Conservation (phyloP, 1,284 basidiomycete genomes). For the Trichosporon sp. region DNA sequence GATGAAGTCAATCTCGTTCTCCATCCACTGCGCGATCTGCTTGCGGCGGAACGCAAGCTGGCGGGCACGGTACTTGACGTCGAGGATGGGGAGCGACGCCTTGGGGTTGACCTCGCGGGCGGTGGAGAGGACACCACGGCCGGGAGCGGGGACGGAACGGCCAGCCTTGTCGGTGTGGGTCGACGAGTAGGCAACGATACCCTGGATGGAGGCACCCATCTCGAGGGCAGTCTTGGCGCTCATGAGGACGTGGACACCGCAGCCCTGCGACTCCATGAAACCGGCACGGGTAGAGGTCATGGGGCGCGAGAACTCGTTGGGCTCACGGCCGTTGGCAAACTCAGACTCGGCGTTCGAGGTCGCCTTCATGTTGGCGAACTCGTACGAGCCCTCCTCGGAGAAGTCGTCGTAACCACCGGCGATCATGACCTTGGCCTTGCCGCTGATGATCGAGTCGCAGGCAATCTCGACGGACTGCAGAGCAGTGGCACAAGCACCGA, state of each 20-base stretch:
- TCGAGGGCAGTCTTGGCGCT: slow-evolving; percentile 91
- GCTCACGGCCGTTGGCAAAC: slow-evolving; percentile 97
- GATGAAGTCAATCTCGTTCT: slow-evolving; percentile 77
- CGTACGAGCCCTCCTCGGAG: slow-evolving; percentile 92
- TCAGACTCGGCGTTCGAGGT: slow-evolving; percentile 95
- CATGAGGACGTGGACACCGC: slow-evolving; percentile 96
- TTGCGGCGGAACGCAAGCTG: slow-evolving; percentile 87
- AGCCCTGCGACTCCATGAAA: slow-evolving; percentile 97
- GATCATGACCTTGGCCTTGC: slow-evolving; percentile 99
- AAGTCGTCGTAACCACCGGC: slow-evolving; percentile 98
- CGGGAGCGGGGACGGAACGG: slow-evolving; percentile 87
- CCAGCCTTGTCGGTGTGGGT: slow-evolving; percentile 97
- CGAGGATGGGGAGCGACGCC: slow-evolving; percentile 67
- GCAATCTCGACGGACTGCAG: slow-evolving; percentile 97
- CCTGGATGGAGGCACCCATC: slow-evolving; percentile 87
- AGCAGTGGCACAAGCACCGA: slow-evolving; percentile 96
- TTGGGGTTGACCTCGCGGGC: slow-evolving; percentile 70
- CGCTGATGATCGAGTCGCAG: slow-evolving; percentile 86
- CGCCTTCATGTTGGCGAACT: slow-evolving; percentile 99
- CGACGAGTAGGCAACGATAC: slow-evolving; percentile 89
- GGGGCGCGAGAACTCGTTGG: slow-evolving; percentile 96
- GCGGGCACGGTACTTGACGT: slow-evolving; percentile 77
- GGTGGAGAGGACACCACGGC: slow-evolving; percentile 78
- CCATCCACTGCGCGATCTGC: slow-evolving; percentile 89
- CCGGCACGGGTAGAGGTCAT: slow-evolving; percentile 92